Conservation (phyloP, 805 yeast species). For the Ogataea nitratoaversa region DNA sequence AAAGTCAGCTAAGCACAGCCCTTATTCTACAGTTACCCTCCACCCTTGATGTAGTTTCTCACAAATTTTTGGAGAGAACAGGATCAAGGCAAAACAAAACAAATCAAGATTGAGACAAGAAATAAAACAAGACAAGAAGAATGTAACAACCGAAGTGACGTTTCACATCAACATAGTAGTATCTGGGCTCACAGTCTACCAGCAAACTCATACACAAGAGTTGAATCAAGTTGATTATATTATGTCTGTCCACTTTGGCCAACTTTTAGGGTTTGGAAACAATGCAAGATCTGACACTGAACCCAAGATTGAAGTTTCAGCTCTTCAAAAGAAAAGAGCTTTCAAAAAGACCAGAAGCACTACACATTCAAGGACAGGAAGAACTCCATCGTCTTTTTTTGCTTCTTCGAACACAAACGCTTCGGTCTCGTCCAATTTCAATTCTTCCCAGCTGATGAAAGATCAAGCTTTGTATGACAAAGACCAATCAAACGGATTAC, state of each 20-base stretch:
- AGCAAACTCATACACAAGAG: no score
- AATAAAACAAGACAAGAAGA: not conserved
- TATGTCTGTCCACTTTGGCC: constrained; percentile 29
- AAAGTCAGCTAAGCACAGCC: no score
- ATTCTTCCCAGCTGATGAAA: constrained; percentile 15
- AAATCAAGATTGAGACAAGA: not conserved
- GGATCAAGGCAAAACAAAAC: not conserved
- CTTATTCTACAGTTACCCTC: not conserved
- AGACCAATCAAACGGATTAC: constrained; percentile 38
- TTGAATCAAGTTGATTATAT: no score
- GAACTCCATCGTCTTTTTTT: constrained; percentile 11
- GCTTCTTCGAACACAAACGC: not conserved
- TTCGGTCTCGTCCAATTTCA: constrained; percentile 5
- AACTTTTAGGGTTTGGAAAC: constrained; percentile 22
- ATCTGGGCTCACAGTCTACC: no score
- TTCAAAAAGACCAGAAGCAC: constrained; percentile 15
- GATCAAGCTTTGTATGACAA: constrained; percentile 15
- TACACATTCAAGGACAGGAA: constrained; percentile 1
- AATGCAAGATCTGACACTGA: constrained; percentile 11
- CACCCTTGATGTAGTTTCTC: no score
- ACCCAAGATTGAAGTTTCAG: constrained; percentile 19
- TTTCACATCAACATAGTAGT: no score
- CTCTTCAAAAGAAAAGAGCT: constrained; percentile 27
- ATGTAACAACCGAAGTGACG: no score
- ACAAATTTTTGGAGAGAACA: not conserved